These are phyloP conservation scores for Silene uniflora DNA, from an alignment of 148 eudicot species.

Conservation along the genomic window DNA sequence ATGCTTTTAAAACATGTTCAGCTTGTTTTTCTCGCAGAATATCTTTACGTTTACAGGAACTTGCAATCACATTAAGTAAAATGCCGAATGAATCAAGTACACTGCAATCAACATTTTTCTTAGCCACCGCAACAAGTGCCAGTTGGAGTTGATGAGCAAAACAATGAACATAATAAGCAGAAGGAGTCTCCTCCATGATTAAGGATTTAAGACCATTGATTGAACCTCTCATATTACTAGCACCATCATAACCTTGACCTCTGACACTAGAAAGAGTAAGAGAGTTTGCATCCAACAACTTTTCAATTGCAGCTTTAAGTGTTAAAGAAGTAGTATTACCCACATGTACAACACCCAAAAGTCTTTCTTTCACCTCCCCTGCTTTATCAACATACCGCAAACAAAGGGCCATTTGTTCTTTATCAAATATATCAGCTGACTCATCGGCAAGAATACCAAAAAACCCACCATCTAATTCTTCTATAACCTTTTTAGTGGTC, in stretches of 20 bases:
- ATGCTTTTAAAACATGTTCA: not conserved
- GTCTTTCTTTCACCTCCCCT: not conserved
- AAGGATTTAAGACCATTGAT: too few relatives aligned
- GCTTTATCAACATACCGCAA: not conserved
- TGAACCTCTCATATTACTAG: constrained; percentile 12
- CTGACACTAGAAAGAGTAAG: not conserved
- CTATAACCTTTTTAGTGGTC: not conserved
- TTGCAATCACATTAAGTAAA: not conserved
- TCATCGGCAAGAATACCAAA: not conserved
- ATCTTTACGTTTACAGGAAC: not conserved
- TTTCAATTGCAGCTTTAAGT: not conserved
- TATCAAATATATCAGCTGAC: too few relatives aligned
- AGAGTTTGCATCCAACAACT: not conserved
- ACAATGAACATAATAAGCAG: too few relatives aligned
- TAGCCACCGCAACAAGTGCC: constrained; percentile 1
- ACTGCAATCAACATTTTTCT: not conserved
- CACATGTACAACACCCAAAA: not conserved
- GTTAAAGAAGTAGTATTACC: not conserved
- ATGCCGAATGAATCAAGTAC: not conserved
- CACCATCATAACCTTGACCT: constrained; percentile 17
- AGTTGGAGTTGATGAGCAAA: constrained; percentile 11
- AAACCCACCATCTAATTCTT: not conserved
- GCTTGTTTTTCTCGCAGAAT: not conserved
- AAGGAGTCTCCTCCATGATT: too few relatives aligned
- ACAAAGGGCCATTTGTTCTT: not conserved